Evolutionary conservation across 2,329 filamentous ascomycete genomes (phyloP).

Genomic region (Huntiella moniliformis): DNA sequence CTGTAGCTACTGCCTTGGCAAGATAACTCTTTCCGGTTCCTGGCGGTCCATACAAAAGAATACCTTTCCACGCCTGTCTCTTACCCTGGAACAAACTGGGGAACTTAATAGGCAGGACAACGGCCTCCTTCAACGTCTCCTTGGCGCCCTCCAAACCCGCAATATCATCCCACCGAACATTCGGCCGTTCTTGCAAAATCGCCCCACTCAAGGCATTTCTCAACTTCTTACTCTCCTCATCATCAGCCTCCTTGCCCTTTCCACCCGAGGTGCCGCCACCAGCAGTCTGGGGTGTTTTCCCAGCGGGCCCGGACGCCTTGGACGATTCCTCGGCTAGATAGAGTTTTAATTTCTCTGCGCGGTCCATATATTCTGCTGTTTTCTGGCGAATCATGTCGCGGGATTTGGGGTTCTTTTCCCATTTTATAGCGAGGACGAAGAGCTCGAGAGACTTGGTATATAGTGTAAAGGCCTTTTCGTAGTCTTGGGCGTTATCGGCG

Average conservation of each 20-base stretch:
- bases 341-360: constrained; percentile 90
- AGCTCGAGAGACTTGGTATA: constrained; percentile 95
- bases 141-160: constrained; percentile 87
- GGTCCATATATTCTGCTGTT: constrained; percentile 93
- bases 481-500: constrained; percentile 84
- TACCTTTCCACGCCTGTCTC: constrained; percentile 95
- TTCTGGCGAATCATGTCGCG: constrained; percentile 97
- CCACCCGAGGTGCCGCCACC: constrained; percentile 53
- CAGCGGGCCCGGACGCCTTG: constrained; percentile 38
- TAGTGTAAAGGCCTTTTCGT: constrained; percentile 87
- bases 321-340: constrained; percentile 61
- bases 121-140: constrained; percentile 92
- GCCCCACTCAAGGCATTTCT: constrained; percentile 77
- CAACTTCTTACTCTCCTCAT: constrained; percentile 90
- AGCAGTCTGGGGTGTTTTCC: constrained; percentile 34
- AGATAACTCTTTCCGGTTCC: constrained; percentile 96
- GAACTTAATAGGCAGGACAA: constrained; percentile 95
- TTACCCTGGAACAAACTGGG: constrained; percentile 92
- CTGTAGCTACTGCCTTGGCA: constrained; percentile 91
- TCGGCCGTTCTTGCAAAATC: constrained; percentile 86
- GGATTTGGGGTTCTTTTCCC: constrained; percentile 95
- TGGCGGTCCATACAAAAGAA: constrained; percentile 84
- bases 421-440: constrained; percentile 97
- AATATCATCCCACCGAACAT: constrained; percentile 95
- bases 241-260: constrained; percentile 43